These are phyloP conservation scores for Pseudogymnoascus sp. DNA, from an alignment of 2,329 filamentous ascomycete species.

Conservation along the genomic window DNA sequence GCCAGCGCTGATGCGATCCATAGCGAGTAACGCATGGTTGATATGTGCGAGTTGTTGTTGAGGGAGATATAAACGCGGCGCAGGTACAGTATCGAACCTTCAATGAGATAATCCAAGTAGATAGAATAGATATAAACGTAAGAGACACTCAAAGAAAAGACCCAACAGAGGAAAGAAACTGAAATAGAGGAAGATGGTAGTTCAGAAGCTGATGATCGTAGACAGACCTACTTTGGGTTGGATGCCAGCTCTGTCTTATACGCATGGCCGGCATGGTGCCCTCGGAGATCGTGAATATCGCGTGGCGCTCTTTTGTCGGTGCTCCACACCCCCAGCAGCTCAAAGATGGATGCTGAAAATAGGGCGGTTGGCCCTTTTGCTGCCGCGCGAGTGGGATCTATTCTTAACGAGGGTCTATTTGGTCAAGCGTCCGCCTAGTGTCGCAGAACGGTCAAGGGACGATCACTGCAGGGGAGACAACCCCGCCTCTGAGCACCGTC, in stretches of 20 bases:
- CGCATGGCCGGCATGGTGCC: background rate
- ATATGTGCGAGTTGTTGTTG: background rate
- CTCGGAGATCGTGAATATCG: conserved; percentile 9
- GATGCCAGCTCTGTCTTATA: conserved; percentile 4
- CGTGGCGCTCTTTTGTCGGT: conserved; percentile 4
- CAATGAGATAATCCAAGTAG: background rate
- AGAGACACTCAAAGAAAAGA: conserved; percentile 9
- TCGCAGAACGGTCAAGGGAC: conserved; percentile 5
- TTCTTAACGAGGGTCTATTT: conserved; percentile 10
- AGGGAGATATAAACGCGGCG: conserved; percentile 2
- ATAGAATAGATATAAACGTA: conserved; percentile 7
- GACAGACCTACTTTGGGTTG: conserved; percentile 7
- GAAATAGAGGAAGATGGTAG: conserved; percentile 4
- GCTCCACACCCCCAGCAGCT: background rate
- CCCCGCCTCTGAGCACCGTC: background rate
- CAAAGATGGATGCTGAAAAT: background rate
- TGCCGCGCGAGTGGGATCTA: conserved; percentile 6
- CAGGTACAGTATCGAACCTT: conserved; percentile 7
- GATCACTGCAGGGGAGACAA: background rate
- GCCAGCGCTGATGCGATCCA: conserved; percentile 39
- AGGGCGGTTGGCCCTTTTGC: conserved; percentile 5
- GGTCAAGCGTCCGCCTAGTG: conserved; percentile 2
- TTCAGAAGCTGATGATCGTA: conserved; percentile 1
- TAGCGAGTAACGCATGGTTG: conserved; percentile 42
- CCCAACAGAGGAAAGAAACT: background rate